Evolutionary conservation across 1,284 basidiomycete genomes (phyloP).

Genomic region (Phellopilus nigrolimitatus): DNA sequence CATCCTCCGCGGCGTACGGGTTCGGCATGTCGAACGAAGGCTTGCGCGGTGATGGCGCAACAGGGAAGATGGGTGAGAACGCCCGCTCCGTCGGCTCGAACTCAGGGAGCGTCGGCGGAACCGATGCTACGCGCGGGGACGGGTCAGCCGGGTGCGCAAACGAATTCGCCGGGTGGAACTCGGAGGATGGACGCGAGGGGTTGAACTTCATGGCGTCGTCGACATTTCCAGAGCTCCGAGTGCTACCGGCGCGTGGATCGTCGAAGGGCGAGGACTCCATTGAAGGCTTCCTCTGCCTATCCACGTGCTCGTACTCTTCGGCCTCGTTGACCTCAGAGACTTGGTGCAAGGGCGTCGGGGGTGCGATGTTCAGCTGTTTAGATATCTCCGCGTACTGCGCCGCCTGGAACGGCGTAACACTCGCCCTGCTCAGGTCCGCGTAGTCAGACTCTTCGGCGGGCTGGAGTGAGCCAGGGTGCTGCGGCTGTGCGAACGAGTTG

Average conservation of each 20-base stretch:
- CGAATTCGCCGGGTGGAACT: constrained; percentile 34
- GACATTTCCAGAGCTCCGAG: constrained; percentile 1
- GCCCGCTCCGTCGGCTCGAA: constrained; percentile 33
- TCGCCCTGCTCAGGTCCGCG: constrained; percentile 57
- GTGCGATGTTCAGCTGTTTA: constrained; percentile 42
- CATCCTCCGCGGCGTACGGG: constrained; percentile 14
- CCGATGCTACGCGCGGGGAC: constrained; percentile 42
- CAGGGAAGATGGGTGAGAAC: constrained; percentile 36
- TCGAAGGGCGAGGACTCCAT: not conserved
- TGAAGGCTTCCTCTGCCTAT: not conserved
- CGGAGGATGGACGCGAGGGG: constrained; percentile 26
- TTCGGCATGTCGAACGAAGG: constrained; percentile 26
- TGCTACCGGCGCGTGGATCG: constrained; percentile 1
- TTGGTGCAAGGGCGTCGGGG: constrained; percentile 36
- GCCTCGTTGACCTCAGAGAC: constrained; percentile 31
- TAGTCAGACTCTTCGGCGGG: constrained; percentile 31
- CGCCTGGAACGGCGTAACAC: constrained; percentile 68
- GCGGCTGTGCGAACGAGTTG: constrained; percentile 10
- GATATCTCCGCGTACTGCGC: constrained; percentile 69
- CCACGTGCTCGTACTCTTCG: constrained; percentile 5
- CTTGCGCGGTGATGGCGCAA: constrained; percentile 28
- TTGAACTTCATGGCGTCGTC: constrained; percentile 22
- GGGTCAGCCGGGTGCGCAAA: constrained; percentile 35
- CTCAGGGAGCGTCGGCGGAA: constrained; percentile 51
- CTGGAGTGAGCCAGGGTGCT: constrained; percentile 14